Evolutionary conservation across 2,329 filamentous ascomycete genomes (phyloP), one percentile per base, ranked within the genome.

Genomic region (Colletotrichum filicis): DNA sequence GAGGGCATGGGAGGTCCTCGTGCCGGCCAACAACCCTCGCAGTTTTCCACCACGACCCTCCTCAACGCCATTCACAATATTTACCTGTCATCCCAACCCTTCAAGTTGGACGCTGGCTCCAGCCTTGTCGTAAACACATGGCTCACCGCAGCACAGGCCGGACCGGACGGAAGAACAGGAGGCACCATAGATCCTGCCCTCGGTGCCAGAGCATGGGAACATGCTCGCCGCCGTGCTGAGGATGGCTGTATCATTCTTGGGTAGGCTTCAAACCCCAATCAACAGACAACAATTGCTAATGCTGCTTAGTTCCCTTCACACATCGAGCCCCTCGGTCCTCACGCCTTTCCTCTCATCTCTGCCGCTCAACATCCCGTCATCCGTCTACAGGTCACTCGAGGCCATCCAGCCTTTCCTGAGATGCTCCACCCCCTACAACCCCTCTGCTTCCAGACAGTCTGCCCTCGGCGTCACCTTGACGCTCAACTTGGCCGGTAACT

Each of bases 41-140:
- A 97, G 81, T 92, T 98, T 67, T 98, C 96, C 7, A 97, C 96
- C 2, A 98, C 95, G 1, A 97, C 95, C 0, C 89, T 98, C 59
- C 90, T 99, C 68, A 98, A 98, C 84, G 91, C 94, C 68, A 89
- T 98, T 58, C 97, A 99, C 84, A 95, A 94, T 77, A 93, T 94
- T 79, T 98, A 97, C 83, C 89, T 94, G 60, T 91, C 93, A 3
- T 92, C 92, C 35, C 91, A 95, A 79, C 91, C 96, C n/a, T 97
- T 97, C 81, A 88, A 89, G 74, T 90, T 99, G 58, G 97, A 99
- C 83, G 92, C 95, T 60, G 95, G 94, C 76, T 97, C 95, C 46
- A 98, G 95, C 81, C 83, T 98, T 52, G 95, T 97, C 0, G 95
- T 98, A 76, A 98, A 98, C 85, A 98, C 95, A 70, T 98, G 95